Evolutionary conservation across 2,329 filamentous ascomycete genomes (phyloP).

Genomic region (Decorospora gaudefroyi): DNA sequence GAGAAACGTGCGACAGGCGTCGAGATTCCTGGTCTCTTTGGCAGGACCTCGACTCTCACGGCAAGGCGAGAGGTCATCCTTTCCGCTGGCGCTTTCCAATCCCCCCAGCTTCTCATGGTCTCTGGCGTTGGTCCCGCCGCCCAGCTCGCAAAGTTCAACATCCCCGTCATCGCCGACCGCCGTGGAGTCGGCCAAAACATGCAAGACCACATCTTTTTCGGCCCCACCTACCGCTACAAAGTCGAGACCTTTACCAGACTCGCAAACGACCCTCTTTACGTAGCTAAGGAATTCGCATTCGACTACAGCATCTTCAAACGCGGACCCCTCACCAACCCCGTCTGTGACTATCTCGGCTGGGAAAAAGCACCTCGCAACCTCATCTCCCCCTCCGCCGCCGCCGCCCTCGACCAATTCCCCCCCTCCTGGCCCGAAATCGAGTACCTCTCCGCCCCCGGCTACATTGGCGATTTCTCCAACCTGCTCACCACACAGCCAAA

Average conservation of each 20-base stretch:
- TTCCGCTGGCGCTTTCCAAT: constrained; percentile 52
- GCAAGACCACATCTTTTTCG: constrained; percentile 29
- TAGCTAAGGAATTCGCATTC: constrained; percentile 8
- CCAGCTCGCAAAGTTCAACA: constrained; percentile 22
- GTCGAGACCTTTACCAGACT: constrained; percentile 22
- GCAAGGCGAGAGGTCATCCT: constrained; percentile 52
- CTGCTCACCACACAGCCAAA: constrained; percentile 28
- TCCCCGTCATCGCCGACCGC: constrained; percentile 26
- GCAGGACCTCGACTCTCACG: constrained; percentile 14
- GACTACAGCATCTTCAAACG: constrained; percentile 13
- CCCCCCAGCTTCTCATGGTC: constrained; percentile 49
- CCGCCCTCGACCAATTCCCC: constrained; percentile 18
- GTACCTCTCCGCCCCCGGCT: constrained; percentile 21
- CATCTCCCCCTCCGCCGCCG: constrained; percentile 11
- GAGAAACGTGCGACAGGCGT: constrained; percentile 33
- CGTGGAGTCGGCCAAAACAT: constrained; percentile 38
- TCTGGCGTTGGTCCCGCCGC: constrained; percentile 44
- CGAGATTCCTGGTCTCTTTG: constrained; percentile 7
- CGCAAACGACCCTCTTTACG: constrained; percentile 27
- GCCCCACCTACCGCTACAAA: constrained; percentile 25
- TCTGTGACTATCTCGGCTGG: constrained; percentile 31
- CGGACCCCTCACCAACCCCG: constrained; percentile 27
- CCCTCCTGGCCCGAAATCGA: constrained; percentile 37
- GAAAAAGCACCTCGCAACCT: constrained; percentile 27
- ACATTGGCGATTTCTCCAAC: constrained; percentile 25